Evolutionary conservation across 129 eudicot genomes (phyloP).

Genomic region (Artemisia annua): DNA sequence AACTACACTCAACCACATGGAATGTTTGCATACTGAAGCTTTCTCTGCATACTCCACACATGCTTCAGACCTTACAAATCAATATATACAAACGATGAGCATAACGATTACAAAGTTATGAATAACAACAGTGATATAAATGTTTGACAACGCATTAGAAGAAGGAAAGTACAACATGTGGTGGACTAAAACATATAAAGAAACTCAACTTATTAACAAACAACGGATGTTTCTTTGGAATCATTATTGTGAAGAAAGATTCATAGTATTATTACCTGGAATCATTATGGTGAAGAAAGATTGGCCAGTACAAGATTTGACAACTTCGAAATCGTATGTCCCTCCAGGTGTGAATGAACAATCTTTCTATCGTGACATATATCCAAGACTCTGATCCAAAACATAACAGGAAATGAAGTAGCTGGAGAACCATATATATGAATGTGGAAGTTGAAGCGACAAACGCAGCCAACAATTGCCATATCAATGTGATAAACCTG

Average conservation of each 20-base stretch:
- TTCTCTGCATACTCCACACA: constrained; percentile 89
- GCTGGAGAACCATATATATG: constrained; percentile 60
- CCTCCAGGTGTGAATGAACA: constrained; percentile 59
- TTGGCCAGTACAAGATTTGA: constrained; percentile 87
- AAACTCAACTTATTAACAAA: too few relatives aligned
- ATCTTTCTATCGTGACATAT: constrained; percentile 24
- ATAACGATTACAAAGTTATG: background rate
- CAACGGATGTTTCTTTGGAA: background rate
- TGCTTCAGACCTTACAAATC: constrained; percentile 55
- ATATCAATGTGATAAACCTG: constrained; percentile 54
- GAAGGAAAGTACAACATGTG: too few relatives aligned
- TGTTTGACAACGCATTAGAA: too few relatives aligned
- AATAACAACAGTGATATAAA: too few relatives aligned
- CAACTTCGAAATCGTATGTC: constrained; percentile 62
- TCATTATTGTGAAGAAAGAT: background rate
- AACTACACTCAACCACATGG: constrained; percentile 70
- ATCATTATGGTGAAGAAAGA: constrained; percentile 54
- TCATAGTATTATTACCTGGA: constrained; percentile 50
- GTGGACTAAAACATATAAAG: too few relatives aligned
- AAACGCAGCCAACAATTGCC: constrained; percentile 60
- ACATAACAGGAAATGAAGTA: constrained; percentile 37
- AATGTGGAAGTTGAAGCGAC: constrained; percentile 64
- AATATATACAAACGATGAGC: constrained; percentile 20
- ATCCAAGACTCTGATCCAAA: constrained; percentile 38
- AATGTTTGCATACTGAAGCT: constrained; percentile 66